A percentile compares a stretch with the other conserved stretches of the same genome.
phyloP scores from a whole-genome alignment of 495 filamentous ascomycete species.

The Apiosordaria backusii region DNA sequence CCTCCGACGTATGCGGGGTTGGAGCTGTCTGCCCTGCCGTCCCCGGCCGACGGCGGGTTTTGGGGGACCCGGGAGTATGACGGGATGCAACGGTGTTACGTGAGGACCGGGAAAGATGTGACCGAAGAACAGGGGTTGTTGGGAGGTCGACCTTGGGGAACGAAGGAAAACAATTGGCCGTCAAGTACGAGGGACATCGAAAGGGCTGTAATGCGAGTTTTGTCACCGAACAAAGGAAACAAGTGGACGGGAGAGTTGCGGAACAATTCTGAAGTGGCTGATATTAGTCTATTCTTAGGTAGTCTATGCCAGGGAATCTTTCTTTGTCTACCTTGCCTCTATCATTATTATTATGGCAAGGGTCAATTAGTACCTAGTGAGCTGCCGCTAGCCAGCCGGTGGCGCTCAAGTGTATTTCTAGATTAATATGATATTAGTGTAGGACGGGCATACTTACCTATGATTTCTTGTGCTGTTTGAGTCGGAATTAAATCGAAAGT shows the following conservation, averaged over 20 bases:
- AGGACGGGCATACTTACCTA: background rate
- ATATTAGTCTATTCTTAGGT: background rate
- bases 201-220: background rate
- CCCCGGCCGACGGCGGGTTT: background rate
- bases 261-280: background rate
- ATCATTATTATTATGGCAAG: background rate
- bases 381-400: background rate
- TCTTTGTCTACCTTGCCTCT: background rate
- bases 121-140: background rate
- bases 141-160: background rate
- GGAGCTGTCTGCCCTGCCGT: background rate
- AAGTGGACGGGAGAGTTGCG: background rate
- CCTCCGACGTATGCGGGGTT: slow-evolving; percentile 29
- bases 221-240: background rate
- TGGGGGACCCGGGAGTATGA: background rate
- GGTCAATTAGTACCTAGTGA: background rate
- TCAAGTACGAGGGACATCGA: background rate
- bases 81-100: background rate
- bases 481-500: background rate
- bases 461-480: background rate
- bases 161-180: background rate
- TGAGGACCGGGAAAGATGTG: background rate
- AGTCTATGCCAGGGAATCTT: background rate
- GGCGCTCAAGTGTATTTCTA: background rate
- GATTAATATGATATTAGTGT: background rate